Evolutionary conservation across 148 eudicot species (phyloP), one percentile per base, ranked within the genome.

Genomic region (Cornus kousa): DNA sequence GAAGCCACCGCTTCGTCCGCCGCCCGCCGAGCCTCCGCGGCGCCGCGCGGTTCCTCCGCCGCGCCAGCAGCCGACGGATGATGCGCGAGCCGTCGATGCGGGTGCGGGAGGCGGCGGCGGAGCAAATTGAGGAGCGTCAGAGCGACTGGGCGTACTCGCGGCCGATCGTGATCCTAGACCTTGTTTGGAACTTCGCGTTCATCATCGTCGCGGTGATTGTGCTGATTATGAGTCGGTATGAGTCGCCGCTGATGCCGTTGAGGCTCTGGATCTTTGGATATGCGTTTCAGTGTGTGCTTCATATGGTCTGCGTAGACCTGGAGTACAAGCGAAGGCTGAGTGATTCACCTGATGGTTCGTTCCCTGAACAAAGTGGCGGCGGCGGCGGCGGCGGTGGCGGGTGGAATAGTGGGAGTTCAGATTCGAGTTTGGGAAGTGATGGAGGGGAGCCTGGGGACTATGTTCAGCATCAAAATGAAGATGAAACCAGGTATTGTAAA

Each of bases 201-300:
- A 83, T 94, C 1, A 71, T 77, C 2, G 85, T 84, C 0, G 84
- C 92, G 12, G 43, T 82, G 31, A 76, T 77, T 7, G 87, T 88
- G 43, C 40, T 91, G 80, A 60, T 86, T n/a, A 0, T 82, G 35
- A 89, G 92, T 83, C 67, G 84, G 59, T 69, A 82, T 1, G 98
- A 91, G 74, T 13, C 69, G 16, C 81, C 94, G n/a, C 9, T 71
- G 71, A 81, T 86, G 85, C 98, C 96, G 59, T 67, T 94, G 62
- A 82, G 98, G 91, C 64, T 91, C 24, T 94, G 98, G 98, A 80
- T 94, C 13, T 80, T 83, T 4, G 98, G 96, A 9, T 90, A 94
- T 68, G 90, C 83, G 1, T 16, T 84, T n/a, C 90, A 89, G 87
- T 89, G 98, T 79, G 67, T 88, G 60, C 72, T 94, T 46, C 98